Base-by-base conservation (phyloP, 805 yeast genomes). In the Priceomyces melissophilus region DNA sequence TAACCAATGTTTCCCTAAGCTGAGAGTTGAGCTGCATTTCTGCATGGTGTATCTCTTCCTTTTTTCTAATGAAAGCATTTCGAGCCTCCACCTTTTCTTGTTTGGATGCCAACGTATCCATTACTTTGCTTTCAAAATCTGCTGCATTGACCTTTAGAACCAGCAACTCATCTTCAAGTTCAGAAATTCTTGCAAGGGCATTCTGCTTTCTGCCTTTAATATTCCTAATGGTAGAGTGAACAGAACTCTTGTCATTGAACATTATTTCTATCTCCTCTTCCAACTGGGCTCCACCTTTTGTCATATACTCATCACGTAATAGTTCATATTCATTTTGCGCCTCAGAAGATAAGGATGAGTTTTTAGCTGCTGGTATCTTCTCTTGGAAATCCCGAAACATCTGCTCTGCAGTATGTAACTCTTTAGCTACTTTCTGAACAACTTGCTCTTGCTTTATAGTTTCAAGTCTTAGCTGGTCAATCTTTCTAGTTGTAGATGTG, bases 1-100 rank as follows among this genome's bases (percentile, higher is more conserved):
- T 75, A 2, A 75, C 48, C 23, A 85, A 65, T 1, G 80, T 71
- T 26, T 78, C 82, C 47, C 81, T 75, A 43, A 90, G 65, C 45
- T 79, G 76, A 6, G 81, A 67, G 46, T 82, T 84, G n/a, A 86
- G 54, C 42, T 79, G 81, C 29, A 70, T 67, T 52, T 83, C 91
- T 46, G 76, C 71, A 27, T 57, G 63, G 13, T 60, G 53, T 16
- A 59, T 54, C 15, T 63, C 54, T 26, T 72, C 75, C 40, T 68
- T 69, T 6, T 54, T 45, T 10, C 66, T 55, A 14, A 61, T 54
- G 2, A 77, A 45, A 2, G 46, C 48, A 13, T 50, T 55, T 42
- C 59, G 63, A 1, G 45, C 40, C 4, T 55, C 52, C 37, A 55
- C 40, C 44, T 60, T 56, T 46, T 59, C 55, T 29, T 53, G 49